phyloP scores from a whole-genome alignment of 495 filamentous ascomycete species.

The Tuber calosporum region DNA sequence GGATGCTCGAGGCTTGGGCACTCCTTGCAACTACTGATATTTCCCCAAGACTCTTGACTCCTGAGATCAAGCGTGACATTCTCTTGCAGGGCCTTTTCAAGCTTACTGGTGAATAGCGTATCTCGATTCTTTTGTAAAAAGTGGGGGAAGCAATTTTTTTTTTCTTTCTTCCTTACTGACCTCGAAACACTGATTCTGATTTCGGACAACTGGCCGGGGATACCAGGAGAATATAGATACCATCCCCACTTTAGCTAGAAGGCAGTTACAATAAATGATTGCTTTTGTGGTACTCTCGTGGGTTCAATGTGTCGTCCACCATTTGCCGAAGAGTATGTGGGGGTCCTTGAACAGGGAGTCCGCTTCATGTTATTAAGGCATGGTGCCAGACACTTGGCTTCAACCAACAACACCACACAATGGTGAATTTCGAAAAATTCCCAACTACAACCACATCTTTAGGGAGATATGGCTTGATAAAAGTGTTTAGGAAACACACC shows the following conservation, averaged over 20 bases:
- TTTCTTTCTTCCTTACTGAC: neutral
- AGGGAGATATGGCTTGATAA: no score
- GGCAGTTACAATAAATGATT: neutral
- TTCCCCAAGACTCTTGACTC: slow-evolving; percentile 8
- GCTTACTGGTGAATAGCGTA: slow-evolving; percentile 8
- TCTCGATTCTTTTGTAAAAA: neutral
- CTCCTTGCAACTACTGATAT: slow-evolving; percentile 15
- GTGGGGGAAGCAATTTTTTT: neutral
- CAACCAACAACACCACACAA: no score
- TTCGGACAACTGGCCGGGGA: neutral
- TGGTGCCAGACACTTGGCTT: no score
- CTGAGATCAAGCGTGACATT: slow-evolving; percentile 11
- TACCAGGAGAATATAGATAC: neutral
- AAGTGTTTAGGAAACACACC: no score
- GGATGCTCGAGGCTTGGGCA: slow-evolving; percentile 27
- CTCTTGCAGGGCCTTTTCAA: slow-evolving; percentile 20
- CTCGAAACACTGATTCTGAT: neutral
- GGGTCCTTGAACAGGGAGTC: neutral
- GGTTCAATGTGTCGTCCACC: neutral
- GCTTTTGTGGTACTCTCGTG: neutral
- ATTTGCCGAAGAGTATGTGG: neutral
- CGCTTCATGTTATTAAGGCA: neutral
- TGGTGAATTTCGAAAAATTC: no score
- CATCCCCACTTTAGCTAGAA: neutral
- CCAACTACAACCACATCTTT: no score